phyloP scores from a whole-genome alignment of 768 basidiomycete species.

The Lactarius pseudohatsudake region DNA sequence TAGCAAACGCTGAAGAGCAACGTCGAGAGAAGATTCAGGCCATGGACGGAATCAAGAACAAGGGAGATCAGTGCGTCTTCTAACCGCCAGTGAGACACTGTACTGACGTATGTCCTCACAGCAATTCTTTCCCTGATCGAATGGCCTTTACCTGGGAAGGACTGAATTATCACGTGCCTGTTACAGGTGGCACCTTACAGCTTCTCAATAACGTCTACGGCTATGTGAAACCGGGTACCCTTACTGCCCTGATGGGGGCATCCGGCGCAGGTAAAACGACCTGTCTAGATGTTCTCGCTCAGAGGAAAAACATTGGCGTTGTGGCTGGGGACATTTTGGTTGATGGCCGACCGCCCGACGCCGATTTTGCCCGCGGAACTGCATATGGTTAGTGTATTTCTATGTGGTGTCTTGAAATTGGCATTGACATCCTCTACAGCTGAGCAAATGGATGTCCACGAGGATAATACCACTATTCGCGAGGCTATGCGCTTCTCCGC shows the following conservation, averaged over 20 bases:
- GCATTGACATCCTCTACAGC: conserved; percentile 38
- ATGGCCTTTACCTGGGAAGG: conserved; percentile 82
- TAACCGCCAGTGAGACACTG: no score
- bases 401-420: conserved; percentile 30
- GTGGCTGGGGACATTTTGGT: conserved; percentile 64
- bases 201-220: conserved; percentile 78
- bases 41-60: conserved; percentile 33
- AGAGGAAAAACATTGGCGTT: conserved; percentile 72
- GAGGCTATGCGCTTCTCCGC: conserved; percentile 88
- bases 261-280: conserved; percentile 82
- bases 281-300: conserved; percentile 73
- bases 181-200: conserved; percentile 56
- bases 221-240: conserved; percentile 79
- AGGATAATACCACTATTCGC: conserved; percentile 77
- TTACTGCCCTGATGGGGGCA: conserved; percentile 81
- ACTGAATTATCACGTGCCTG: conserved; percentile 76
- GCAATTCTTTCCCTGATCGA: conserved; percentile 31
- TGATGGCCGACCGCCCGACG: conserved; percentile 59
- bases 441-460: conserved; percentile 80
- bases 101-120: background rate
- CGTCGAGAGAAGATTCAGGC: conserved; percentile 31
- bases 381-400: conserved; percentile 50
- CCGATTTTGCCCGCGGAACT: conserved; percentile 62
- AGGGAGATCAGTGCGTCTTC: conserved; percentile 57
- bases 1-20: conserved; percentile 32